Conservation (phyloP, 2,329 filamentous ascomycete genomes). For the Diaporthe destruens region DNA sequence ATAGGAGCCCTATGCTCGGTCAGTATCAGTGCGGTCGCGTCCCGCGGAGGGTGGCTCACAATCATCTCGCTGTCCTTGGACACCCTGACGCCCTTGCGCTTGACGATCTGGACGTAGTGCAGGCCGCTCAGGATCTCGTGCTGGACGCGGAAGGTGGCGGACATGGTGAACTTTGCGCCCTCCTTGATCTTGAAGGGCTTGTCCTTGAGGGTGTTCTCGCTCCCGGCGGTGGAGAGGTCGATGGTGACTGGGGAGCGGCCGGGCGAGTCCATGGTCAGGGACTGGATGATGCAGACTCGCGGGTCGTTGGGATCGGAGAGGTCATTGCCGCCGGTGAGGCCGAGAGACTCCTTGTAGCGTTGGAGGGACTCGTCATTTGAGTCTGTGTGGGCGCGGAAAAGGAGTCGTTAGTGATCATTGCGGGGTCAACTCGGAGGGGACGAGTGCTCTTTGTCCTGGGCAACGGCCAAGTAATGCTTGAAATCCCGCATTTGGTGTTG, state of each 20-base stretch:
- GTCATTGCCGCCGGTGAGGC: conserved; percentile 80
- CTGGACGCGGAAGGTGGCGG: conserved; percentile 93
- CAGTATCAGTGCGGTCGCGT: conserved; percentile 42
- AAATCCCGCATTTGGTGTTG: background rate
- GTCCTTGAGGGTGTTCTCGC: conserved; percentile 83
- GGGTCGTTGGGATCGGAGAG: conserved; percentile 84
- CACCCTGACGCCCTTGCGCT: conserved; percentile 86
- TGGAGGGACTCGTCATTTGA: conserved; percentile 91
- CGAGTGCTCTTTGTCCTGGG: background rate
- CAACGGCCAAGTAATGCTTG: background rate
- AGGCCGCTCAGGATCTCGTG: conserved; percentile 95
- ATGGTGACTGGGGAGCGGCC: conserved; percentile 89
- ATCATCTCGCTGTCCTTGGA: conserved; percentile 99
- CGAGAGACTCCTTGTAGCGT: conserved; percentile 97
- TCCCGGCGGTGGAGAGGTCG: conserved; percentile 81
- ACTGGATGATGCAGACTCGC: conserved; percentile 92
- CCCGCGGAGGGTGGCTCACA: conserved; percentile 64
- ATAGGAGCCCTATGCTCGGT: conserved; percentile 79
- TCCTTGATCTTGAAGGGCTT: conserved; percentile 99
- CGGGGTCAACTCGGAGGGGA: background rate
- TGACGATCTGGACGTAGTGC: conserved; percentile 95
- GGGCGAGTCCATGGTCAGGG: conserved; percentile 87
- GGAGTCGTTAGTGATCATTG: conserved; percentile 11
- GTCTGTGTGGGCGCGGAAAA: conserved; percentile 55
- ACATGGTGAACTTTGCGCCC: conserved; percentile 93